phyloP scores from a whole-genome alignment of 768 basidiomycete genomes.

The Xerocomus spinulosus region DNA sequence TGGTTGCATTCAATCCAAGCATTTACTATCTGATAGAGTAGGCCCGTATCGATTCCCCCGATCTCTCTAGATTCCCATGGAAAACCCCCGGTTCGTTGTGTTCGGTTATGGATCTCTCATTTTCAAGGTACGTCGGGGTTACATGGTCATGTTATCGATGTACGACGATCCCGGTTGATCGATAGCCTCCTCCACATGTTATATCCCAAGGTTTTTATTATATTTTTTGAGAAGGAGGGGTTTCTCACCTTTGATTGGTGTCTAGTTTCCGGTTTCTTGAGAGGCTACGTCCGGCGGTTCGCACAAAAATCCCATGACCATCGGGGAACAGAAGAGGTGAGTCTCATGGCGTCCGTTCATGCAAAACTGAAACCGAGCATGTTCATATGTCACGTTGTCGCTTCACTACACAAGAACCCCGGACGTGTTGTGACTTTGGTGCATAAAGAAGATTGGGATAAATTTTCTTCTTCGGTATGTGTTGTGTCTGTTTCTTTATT shows the following conservation, averaged over 20 bases:
- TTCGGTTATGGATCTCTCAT: constrained; percentile 94
- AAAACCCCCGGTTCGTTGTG: constrained; percentile 53
- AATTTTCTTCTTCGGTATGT: constrained; percentile 62
- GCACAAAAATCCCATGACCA: constrained; percentile 93
- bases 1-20: too few relatives aligned
- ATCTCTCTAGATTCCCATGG: too few relatives aligned
- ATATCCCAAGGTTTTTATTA: constrained; percentile 50
- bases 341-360: background rate
- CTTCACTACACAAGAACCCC: constrained; percentile 48
- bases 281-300: constrained; percentile 86
- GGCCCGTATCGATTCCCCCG: too few relatives aligned
- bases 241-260: background rate
- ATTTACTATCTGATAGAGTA: too few relatives aligned
- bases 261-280: constrained; percentile 75
- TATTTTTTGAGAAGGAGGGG: constrained; percentile 20
- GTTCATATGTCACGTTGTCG: background rate
- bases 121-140: constrained; percentile 55
- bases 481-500: background rate
- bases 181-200: constrained; percentile 79
- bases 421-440: constrained; percentile 89
- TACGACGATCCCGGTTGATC: background rate
- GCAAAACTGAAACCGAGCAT: background rate
- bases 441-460: constrained; percentile 84
- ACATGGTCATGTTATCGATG: background rate
- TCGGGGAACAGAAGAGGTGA: constrained; percentile 80